Base-by-base conservation (phyloP, 1,284 basidiomycete species). In the Leccinum fallax region DNA sequence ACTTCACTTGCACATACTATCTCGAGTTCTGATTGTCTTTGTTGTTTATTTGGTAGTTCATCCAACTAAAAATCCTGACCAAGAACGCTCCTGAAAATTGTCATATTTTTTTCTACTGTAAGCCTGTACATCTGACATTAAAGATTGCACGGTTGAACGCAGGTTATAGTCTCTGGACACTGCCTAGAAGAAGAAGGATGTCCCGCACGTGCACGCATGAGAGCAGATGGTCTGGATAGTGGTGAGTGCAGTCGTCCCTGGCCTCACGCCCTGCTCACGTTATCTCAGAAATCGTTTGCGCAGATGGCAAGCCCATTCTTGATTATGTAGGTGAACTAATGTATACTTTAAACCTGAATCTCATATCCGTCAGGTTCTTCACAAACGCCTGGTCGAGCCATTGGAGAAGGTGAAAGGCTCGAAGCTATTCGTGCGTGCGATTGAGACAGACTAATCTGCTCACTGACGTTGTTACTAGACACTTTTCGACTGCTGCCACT, bases 21-120 rank as follows among this genome's bases (percentile, higher is more conserved):
- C 2, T 26, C 15, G 9, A 6, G 24, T 16, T 30, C 26, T 55
- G 3, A 58, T 24, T 26, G 2, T 2, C 11, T 52, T 7, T 16
- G n/a, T 19, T 46, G 16, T 53, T 51, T n/a, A 1, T 34, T 15
- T 7, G 32, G 32, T 40, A 71, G 70, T 28, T 71, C 7, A 46
- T 5, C 2, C 69, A 78, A 61, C 70, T 80, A 11, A 43, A 65
- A 1, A 54, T 21, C 9, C 63, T 81, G 5, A 72, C 74, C 1
- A 53, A 61, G 0, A 68, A 66, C 11, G 67, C 74, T 2, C 56
- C 66, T 7, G 63, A 74, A 2, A 69, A 74, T 1, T 76, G 78
- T 49, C 71, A 65, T n/a, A 75, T 80, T 43, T 70, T 77, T 34
- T 78, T 81, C 59, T 77, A 76, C 55, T 81, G 80, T 76, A 59